A percentile compares a stretch with the other conserved stretches of the same genome.
Evolutionary conservation across 192 early-diverging fungal genomes (phyloP).

Genomic region (Spinellus fusiger): DNA sequence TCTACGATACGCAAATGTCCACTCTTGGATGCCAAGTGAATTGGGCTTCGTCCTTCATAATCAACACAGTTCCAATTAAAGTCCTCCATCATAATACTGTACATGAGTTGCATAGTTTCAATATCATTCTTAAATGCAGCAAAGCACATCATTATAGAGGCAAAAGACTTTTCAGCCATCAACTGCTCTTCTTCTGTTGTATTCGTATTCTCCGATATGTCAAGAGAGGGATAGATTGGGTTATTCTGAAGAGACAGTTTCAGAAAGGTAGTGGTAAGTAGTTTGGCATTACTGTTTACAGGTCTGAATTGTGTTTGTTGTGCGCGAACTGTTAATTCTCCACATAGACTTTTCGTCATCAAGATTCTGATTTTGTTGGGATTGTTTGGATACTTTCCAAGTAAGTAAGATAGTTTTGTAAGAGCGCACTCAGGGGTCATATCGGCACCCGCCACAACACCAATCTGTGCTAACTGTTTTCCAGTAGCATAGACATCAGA

Average conservation of each 20-base stretch:
- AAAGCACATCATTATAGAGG: slow-evolving; percentile 81
- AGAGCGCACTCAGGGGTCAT: slow-evolving; percentile 96
- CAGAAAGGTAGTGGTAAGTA: slow-evolving; percentile 43
- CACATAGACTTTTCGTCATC: slow-evolving; percentile 82
- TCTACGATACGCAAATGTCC: slow-evolving; percentile 69
- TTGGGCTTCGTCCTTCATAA: slow-evolving; percentile 76
- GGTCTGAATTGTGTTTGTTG: slow-evolving; percentile 63
- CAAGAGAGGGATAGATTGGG: background rate
- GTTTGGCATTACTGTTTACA: slow-evolving; percentile 48
- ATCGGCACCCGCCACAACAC: slow-evolving; percentile 86
- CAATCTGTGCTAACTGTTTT: slow-evolving; percentile 70
- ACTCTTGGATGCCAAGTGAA: slow-evolving; percentile 81
- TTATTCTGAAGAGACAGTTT: slow-evolving; percentile 14
- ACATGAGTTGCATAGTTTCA: slow-evolving; percentile 64
- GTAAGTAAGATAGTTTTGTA: slow-evolving; percentile 90
- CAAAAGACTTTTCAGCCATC: slow-evolving; percentile 70
- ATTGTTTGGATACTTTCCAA: slow-evolving; percentile 51
- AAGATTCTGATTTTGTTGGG: slow-evolving; percentile 61
- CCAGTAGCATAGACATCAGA: slow-evolving; percentile 90
- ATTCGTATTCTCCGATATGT: slow-evolving; percentile 9
- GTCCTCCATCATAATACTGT: slow-evolving; percentile 44
- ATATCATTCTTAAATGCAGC: slow-evolving; percentile 82
- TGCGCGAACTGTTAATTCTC: slow-evolving; percentile 80
- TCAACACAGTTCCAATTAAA: slow-evolving; percentile 69
- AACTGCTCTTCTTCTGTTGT: slow-evolving; percentile 46